Evolutionary conservation across 768 basidiomycete genomes (phyloP), one percentile per base, ranked within the genome.

Genomic region (Chalciporus chontae): DNA sequence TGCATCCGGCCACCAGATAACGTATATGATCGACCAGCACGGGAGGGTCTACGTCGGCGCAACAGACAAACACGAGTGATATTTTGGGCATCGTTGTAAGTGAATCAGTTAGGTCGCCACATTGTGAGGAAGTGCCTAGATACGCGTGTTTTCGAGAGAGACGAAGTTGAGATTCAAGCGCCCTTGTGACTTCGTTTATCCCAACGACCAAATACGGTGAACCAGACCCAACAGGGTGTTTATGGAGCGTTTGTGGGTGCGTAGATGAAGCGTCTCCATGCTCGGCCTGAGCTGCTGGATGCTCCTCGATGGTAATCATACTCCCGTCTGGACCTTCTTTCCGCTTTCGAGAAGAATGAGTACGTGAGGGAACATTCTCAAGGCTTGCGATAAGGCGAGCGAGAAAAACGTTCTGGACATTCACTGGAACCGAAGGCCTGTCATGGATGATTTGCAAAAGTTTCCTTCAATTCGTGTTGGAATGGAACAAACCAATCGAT

Each of bases 131-230:
- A 17, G 53, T 13, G 38, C 15, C 17, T n/a, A 36, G 34, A 21
- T 37, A 31, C 18, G 55, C 10, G 10, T 17, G 60, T 31, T 54
- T 50, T 57, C 65, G 63, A 56, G 54, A 45, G 56, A 65, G 48
- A 52, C 58, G 52, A 63, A 79, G 69, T 57, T 87, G 81, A 2
- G 42, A 55, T 65, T 94, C 91, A 11, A 94, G 73, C 24, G 73
- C 72, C 63, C 79, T 84, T 1, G 90, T 90, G 13, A 93, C 86
- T 58, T 81, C 73, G 59, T 93, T 94, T 52, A 93, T 84, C n/a
- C 91, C 91, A 41, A 84, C 61, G 9, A 73, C 64, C 29, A 85
- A 51, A 61, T 84, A 78, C 9, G 69, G 15, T 15, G 48, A 38
- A n/a, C 38, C 32, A 9, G 36, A 19, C 13, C 14, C 21, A 4